Evolutionary conservation across 2,329 filamentous ascomycete genomes (phyloP).

Genomic region (Magnaporthales sp.): DNA sequence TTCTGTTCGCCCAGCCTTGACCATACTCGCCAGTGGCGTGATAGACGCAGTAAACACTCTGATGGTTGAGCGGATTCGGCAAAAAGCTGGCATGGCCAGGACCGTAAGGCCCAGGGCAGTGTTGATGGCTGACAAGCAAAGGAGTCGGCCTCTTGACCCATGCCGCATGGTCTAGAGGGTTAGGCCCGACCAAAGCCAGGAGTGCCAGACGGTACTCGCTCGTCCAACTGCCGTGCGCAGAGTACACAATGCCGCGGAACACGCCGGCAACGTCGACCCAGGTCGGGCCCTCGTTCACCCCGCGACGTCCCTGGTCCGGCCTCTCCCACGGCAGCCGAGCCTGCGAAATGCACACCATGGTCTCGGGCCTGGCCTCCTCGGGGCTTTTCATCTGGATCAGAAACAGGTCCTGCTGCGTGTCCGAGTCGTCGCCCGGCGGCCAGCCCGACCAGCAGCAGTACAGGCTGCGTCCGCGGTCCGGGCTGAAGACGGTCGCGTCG

Average conservation of each 20-base stretch:
- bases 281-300: conserved; percentile 14
- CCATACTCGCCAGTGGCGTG: conserved; percentile 10
- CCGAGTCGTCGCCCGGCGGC: conserved; percentile 12
- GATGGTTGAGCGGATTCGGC: conserved; percentile 10
- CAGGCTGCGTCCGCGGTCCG: conserved; percentile 8
- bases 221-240: conserved; percentile 14
- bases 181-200: conserved; percentile 9
- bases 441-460: conserved; percentile 15
- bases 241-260: conserved; percentile 14
- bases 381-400: conserved; percentile 12
- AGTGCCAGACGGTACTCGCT: conserved; percentile 14
- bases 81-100: conserved; percentile 14
- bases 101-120: conserved; percentile 10
- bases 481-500: conserved; percentile 8
- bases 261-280: conserved; percentile 11
- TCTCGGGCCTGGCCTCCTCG: conserved; percentile 11
- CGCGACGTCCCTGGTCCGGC: conserved; percentile 11
- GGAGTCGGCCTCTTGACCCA: background rate
- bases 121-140: conserved; percentile 5
- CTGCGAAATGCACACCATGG: conserved; percentile 10
- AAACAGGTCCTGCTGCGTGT: conserved; percentile 14
- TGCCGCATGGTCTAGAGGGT: conserved; percentile 10
- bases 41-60: conserved; percentile 12
- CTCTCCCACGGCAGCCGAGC: conserved; percentile 12
- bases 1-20: conserved; percentile 14